phyloP scores from a whole-genome alignment of 805 yeast species.

The Candida parachauliodes region DNA sequence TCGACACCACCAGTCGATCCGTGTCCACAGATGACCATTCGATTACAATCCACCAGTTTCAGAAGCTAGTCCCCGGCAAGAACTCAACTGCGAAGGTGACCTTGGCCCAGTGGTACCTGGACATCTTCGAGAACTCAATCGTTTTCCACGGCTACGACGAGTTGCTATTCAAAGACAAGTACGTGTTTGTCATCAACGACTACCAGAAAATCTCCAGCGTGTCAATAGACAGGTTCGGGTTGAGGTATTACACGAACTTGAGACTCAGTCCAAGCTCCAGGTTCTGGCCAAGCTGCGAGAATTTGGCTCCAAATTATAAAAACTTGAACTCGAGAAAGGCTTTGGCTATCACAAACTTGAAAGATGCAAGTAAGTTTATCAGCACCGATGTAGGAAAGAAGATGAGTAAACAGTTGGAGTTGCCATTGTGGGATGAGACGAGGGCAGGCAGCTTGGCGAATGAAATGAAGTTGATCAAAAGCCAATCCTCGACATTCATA shows the following conservation, averaged over 20 bases:
- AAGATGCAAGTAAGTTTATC: conserved; percentile 60
- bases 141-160: conserved; percentile 56
- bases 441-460: conserved; percentile 68
- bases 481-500: conserved; percentile 45
- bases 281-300: conserved; percentile 76
- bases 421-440: conserved; percentile 61
- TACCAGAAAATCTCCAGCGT: conserved; percentile 48
- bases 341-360: conserved; percentile 68
- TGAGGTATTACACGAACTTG: conserved; percentile 53
- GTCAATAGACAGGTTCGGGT: conserved; percentile 64
- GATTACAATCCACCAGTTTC: conserved; percentile 22
- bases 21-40: conserved; percentile 6
- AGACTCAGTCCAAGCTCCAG: conserved; percentile 58
- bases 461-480: conserved; percentile 47
- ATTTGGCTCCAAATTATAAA: conserved; percentile 48
- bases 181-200: conserved; percentile 50
- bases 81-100: conserved; percentile 9
- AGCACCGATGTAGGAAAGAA: conserved; percentile 35
- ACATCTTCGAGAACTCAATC: conserved; percentile 45
- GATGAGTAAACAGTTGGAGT: conserved; percentile 30
- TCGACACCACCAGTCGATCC: neutral
- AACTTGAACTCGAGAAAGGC: conserved; percentile 65
- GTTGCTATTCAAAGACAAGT: conserved; percentile 41
- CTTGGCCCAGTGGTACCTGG: conserved; percentile 30
- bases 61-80: conserved; percentile 11